These are phyloP conservation scores for Yueomyces sp. DNA, from an alignment of 805 yeast species.

Conservation along the genomic window DNA sequence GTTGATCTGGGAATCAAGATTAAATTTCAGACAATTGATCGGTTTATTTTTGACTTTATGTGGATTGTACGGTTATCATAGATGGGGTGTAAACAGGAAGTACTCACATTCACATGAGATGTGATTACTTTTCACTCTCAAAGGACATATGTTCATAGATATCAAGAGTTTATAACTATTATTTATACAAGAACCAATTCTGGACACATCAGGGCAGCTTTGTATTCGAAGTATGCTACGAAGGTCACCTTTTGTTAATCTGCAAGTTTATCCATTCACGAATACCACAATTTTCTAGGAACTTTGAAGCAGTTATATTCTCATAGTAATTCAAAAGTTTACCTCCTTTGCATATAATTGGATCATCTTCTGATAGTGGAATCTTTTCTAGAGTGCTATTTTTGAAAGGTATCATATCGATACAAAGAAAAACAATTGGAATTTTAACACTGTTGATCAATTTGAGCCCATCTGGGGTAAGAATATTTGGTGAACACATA, in stretches of 20 bases:
- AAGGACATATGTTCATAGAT: background rate
- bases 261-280: conserved; percentile 17
- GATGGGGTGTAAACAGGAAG: conserved; percentile 36
- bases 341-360: conserved; percentile 14
- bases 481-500: conserved; percentile 23
- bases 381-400: background rate
- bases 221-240: background rate
- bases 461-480: conserved; percentile 19
- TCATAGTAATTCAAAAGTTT: conserved; percentile 20
- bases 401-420: conserved; percentile 8
- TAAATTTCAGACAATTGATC: conserved; percentile 28
- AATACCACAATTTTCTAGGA: conserved; percentile 17
- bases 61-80: conserved; percentile 61
- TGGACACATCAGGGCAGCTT: background rate
- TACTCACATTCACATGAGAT: conserved; percentile 2
- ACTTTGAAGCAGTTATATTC: conserved; percentile 16
- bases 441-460: conserved; percentile 16
- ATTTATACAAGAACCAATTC: background rate
- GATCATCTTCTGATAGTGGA: conserved; percentile 7
- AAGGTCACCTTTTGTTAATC: conserved; percentile 2
- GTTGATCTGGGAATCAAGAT: conserved; percentile 46
- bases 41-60: conserved; percentile 44
- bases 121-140: background rate
- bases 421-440: conserved; percentile 20
- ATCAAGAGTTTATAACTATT: no score